phyloP scores from a whole-genome alignment of 2,329 filamentous ascomycete species.

The Pseudogymnoascus sp. region DNA sequence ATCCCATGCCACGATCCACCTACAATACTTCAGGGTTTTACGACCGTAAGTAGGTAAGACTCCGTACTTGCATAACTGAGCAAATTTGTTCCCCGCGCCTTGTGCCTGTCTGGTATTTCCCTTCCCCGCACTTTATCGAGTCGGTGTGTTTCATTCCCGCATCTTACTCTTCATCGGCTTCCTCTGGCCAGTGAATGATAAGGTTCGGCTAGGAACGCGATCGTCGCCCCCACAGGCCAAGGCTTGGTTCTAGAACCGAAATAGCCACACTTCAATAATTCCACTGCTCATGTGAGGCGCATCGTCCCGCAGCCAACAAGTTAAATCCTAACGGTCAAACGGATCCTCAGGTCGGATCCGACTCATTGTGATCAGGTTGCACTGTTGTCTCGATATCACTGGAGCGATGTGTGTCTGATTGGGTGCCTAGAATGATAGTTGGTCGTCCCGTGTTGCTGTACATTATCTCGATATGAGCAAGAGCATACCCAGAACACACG shows the following conservation, averaged over 20 bases:
- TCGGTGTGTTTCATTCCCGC: neutral
- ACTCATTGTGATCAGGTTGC: neutral
- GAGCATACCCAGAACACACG: neutral
- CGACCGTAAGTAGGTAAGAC: neutral
- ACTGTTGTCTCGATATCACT: neutral
- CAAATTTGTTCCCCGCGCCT: neutral
- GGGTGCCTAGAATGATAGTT: neutral
- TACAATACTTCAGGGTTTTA: no score
- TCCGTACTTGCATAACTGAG: neutral
- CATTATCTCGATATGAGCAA: neutral
- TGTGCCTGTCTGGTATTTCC: neutral
- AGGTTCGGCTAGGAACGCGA: no score
- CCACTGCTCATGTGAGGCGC: neutral
- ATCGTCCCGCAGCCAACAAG: neutral
- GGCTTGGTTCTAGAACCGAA: neutral
- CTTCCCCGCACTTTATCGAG: neutral
- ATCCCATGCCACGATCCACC: no score
- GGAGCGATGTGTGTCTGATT: neutral
- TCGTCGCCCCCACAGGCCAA: neutral
- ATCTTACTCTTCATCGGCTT: neutral
- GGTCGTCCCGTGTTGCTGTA: neutral
- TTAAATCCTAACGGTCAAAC: neutral
- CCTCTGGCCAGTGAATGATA: neutral
- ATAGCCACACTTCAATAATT: neutral
- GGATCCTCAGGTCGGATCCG: neutral